Percentiles rank a stretch among this genome's conserved stretches.
phyloP scores from a whole-genome alignment of 768 basidiomycete species.

The Terana coerulea region DNA sequence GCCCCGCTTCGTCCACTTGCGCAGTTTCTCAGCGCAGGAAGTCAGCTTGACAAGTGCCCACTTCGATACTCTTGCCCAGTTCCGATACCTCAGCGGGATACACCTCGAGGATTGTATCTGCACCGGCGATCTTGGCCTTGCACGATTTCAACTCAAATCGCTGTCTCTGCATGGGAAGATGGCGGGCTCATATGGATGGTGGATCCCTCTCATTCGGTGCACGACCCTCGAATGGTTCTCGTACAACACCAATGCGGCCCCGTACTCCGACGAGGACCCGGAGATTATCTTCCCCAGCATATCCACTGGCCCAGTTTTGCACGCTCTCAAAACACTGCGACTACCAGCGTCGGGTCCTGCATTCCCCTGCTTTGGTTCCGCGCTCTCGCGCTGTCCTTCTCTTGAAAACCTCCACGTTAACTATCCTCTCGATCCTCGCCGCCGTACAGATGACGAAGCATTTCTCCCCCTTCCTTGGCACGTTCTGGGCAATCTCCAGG shows the following conservation, averaged over 20 bases:
- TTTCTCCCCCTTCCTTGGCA: neutral
- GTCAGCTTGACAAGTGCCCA: neutral
- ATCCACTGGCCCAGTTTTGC: conserved; percentile 4
- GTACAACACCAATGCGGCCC: conserved; percentile 3
- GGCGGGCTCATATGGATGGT: conserved; percentile 10
- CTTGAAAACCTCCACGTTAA: conserved; percentile 6
- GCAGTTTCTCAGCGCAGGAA: conserved; percentile 2
- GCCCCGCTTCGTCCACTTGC: conserved; percentile 1
- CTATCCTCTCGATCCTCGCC: neutral
- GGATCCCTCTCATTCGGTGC: conserved; percentile 8
- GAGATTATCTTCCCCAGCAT: conserved; percentile 9
- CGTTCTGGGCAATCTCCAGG: neutral
- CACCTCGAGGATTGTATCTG: conserved; percentile 7
- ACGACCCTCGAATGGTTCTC: conserved; percentile 5
- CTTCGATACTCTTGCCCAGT: conserved; percentile 1
- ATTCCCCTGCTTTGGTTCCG: conserved; percentile 10
- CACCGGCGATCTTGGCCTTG: conserved; percentile 4
- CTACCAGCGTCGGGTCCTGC: neutral
- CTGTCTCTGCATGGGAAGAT: conserved; percentile 9
- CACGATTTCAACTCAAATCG: conserved; percentile 1
- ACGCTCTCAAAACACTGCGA: conserved; percentile 1
- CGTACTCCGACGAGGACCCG: neutral
- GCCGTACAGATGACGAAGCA: neutral
- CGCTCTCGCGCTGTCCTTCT: conserved; percentile 4
- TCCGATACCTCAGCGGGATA: conserved; percentile 2